Conservation (phyloP, 306 rosid genomes). For the Ceratonia siliqua region DNA sequence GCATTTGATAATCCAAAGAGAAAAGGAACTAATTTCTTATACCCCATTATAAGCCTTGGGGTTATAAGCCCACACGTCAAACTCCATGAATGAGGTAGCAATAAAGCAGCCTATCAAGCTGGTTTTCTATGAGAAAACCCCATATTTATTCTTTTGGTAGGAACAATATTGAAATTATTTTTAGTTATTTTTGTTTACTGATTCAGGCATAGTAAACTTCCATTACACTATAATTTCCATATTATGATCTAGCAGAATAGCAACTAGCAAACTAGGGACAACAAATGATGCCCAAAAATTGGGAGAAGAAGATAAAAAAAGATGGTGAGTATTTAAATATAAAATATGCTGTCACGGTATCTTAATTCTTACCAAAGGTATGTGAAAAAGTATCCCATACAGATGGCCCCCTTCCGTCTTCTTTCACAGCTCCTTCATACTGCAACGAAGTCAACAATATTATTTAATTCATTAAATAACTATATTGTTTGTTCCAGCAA, state of each 20-base stretch:
- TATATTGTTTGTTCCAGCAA: neutral
- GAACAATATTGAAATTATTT: neutral
- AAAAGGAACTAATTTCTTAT: too few species aligned
- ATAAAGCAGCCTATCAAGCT: neutral
- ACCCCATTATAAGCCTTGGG: neutral
- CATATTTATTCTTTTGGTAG: neutral
- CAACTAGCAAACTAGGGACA: neutral
- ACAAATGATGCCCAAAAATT: neutral
- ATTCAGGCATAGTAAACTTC: neutral
- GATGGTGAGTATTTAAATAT: neutral
- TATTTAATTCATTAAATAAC: neutral
- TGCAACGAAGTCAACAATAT: conserved; percentile 32
- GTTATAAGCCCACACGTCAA: neutral
- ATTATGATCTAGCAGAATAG: neutral
- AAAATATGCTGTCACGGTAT: neutral
- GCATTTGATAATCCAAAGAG: neutral
- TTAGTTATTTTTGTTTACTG: neutral
- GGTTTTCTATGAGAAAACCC: neutral
- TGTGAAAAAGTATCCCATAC: conserved; percentile 88
- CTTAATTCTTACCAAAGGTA: conserved; percentile 57
- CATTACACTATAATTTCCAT: neutral
- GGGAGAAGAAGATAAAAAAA: neutral
- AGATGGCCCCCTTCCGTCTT: conserved; percentile 79
- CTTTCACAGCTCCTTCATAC: conserved; percentile 92
- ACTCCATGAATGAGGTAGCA: neutral